These are phyloP conservation scores for Nemania abortiva DNA, from an alignment of 2,329 filamentous ascomycete species.

Conservation along the genomic window DNA sequence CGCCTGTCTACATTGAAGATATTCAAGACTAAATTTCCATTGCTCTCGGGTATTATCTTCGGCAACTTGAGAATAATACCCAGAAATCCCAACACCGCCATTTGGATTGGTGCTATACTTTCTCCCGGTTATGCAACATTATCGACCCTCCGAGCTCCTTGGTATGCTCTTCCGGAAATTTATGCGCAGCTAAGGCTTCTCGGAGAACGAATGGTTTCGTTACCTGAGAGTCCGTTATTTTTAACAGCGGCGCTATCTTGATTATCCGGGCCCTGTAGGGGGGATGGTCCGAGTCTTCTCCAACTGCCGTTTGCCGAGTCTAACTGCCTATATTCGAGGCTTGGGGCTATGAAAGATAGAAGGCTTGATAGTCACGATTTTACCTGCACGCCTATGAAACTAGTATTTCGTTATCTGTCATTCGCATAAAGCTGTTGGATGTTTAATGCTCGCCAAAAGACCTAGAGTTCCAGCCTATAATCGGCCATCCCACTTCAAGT, in stretches of 20 bases:
- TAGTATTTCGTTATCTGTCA: neutral
- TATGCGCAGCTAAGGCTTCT: neutral
- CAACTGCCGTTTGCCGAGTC: conserved; percentile 14
- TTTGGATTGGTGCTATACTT: neutral
- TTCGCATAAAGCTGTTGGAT: neutral
- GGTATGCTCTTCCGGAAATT: neutral
- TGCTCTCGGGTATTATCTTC: neutral
- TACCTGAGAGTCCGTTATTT: neutral
- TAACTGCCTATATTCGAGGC: conserved; percentile 18
- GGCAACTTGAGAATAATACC: neutral
- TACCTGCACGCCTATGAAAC: neutral
- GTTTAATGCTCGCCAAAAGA: neutral
- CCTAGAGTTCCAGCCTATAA: neutral
- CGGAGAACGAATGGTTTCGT: neutral
- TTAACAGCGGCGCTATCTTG: neutral
- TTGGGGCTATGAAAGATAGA: neutral
- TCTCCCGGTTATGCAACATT: neutral
- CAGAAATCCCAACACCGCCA: neutral
- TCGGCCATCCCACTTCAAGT: too few relatives aligned
- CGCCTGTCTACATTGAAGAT: neutral
- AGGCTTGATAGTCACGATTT: neutral
- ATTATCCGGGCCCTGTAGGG: conserved; percentile 1
- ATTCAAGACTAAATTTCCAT: neutral
- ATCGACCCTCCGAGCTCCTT: neutral
- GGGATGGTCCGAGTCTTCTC: neutral